A percentile compares a stretch with the other conserved stretches of the same genome.
phyloP scores from a whole-genome alignment of 2,329 filamentous ascomycete species.

The Fusarium camptoceras region DNA sequence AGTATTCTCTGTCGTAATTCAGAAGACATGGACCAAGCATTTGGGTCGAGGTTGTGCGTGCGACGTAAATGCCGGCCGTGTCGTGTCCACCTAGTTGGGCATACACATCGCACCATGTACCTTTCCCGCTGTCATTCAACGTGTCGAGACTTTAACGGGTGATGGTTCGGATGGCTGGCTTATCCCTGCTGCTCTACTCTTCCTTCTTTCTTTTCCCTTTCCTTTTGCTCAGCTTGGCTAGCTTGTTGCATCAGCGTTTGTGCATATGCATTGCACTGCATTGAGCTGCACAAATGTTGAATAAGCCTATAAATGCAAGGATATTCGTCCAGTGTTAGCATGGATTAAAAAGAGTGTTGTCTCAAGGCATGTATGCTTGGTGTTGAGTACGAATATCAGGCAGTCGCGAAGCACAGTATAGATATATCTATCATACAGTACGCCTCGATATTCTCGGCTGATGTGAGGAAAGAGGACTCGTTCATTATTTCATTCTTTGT shows the following conservation, averaged over 20 bases:
- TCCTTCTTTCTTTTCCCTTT: background rate
- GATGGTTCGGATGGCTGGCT: slow-evolving; percentile 29
- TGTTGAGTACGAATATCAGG: background rate
- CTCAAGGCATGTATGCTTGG: background rate
- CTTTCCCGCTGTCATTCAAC: slow-evolving; percentile 8
- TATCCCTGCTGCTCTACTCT: background rate
- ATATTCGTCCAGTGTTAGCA: background rate
- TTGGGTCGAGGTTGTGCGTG: background rate
- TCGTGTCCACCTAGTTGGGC: slow-evolving; percentile 20
- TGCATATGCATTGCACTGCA: slow-evolving; percentile 36
- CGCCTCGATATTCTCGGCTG: background rate
- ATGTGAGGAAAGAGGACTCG: slow-evolving; percentile 38
- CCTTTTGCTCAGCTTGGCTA: background rate
- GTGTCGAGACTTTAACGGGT: slow-evolving; percentile 7
- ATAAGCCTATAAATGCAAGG: slow-evolving; percentile 1
- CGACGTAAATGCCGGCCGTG: slow-evolving; percentile 1
- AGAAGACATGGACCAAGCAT: slow-evolving; percentile 14
- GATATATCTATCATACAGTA: slow-evolving; percentile 5
- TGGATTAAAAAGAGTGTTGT: background rate
- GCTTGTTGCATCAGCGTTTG: slow-evolving; percentile 36
- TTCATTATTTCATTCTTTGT: slow-evolving; percentile 1
- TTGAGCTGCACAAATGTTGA: slow-evolving; percentile 24
- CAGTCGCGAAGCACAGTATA: slow-evolving; percentile 1
- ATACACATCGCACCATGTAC: slow-evolving; percentile 20
- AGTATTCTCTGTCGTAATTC: slow-evolving; percentile 13